phyloP scores from a whole-genome alignment of 179 eudicot genomes.

The Beta macrorhiza region DNA sequence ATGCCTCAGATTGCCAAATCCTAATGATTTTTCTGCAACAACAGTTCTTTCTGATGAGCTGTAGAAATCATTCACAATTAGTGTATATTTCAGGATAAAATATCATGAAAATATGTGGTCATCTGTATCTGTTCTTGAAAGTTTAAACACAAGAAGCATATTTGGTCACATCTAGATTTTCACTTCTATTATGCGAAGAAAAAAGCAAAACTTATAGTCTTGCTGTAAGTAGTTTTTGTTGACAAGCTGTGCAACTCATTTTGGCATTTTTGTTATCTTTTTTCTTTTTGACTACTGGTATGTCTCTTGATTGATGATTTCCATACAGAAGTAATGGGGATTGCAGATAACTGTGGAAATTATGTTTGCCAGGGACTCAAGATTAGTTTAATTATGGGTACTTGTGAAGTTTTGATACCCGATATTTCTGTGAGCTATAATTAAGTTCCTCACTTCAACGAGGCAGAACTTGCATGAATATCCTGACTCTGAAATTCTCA shows the following conservation, averaged over 20 bases:
- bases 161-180: not conserved
- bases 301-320: not conserved
- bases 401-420: not conserved
- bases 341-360: not conserved
- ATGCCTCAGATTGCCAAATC: not conserved
- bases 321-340: not conserved
- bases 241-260: conserved; percentile 11
- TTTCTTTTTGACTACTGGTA: not conserved
- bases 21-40: not conserved
- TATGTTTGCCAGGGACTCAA: not conserved
- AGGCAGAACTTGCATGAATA: not conserved
- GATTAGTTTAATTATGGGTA: not conserved
- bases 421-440: not conserved
- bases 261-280: not conserved
- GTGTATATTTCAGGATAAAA: not conserved
- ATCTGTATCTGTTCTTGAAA: not conserved
- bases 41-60: not conserved
- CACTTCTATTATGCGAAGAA: not conserved
- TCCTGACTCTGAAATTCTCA: not conserved
- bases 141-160: not conserved
- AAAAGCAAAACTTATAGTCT: not conserved
- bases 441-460: not conserved
- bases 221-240: not conserved
- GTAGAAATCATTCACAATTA: not conserved
- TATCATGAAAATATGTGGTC: not conserved